Evolutionary conservation across 2,329 filamentous ascomycete genomes (phyloP), one percentile per base, ranked within the genome.

Genomic region (Raffaelea arxii): DNA sequence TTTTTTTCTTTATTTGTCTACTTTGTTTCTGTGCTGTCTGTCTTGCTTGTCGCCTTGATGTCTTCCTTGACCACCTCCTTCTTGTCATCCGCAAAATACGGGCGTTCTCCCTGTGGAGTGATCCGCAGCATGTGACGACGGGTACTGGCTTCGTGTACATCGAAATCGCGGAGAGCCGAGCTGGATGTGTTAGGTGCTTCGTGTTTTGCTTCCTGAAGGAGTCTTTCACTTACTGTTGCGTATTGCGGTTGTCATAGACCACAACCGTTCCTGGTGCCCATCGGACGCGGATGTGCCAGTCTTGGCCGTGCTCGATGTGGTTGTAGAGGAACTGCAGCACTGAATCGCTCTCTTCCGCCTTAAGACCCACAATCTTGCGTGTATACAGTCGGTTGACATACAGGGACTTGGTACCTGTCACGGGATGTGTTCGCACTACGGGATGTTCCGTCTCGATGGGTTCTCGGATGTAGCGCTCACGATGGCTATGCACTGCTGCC

Each of bases 291-390:
- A 71, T 66, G 24, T 62, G 63, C 51, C 69, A 68, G 51, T 72
- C 70, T 41, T 71, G 67, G 4, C 67, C 68, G 0, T 66, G 64
- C 48, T 70, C 67, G 25, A 72, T 63, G 49, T 72, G 68, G 46
- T 64, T 63, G n/a, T 59, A 52, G 38, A 71, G 62, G 49, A 72
- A 70, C 37, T 69, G 62, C 1, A 71, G 56, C 0, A 70, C 50
- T 49, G 62, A 24, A 19, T 27, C 23, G 23, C 46, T 50, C 41
- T 52, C 45, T 18, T 50, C 44, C 58, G 87, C 86, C 67, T 94
- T 94, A 58, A 83, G 78, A 5, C 86, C 86, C 1, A 90, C 75
- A 46, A 94, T 91, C 25, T 80, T 72, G 46, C 86, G 80, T 4
- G 86, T 92, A 66, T 67, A 45, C 65, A 71, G 2, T 60, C 60